Evolutionary conservation across 78 protist genomes (phyloP), one percentile per base, ranked within the genome.

Genomic region (Speleostelium caveatum): DNA sequence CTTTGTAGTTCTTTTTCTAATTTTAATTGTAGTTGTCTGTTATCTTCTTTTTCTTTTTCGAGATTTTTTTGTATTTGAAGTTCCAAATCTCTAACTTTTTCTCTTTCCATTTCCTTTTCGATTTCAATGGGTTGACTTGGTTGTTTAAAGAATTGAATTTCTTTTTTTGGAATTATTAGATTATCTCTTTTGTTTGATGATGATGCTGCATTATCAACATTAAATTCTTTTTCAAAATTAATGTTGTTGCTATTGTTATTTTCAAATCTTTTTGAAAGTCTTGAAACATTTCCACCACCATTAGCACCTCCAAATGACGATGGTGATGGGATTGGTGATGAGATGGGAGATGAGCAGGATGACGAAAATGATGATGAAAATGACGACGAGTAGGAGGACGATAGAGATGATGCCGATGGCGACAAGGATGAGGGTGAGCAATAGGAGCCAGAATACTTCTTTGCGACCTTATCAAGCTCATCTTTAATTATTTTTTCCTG

Each of bases 231-330:
- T 45, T 45, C 53, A 10, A 45, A 45, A 45, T 45, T 10, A 14
- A n/a, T n/a, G n/a, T n/a, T n/a, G n/a, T n/a, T n/a, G 1, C 2
- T 26, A n/a, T n/a, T 33, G 14, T 66, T 75, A 58, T 19, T 61
- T 39, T 75, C 86, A 66, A 80, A 80, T 80, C 77, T 80, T 49
- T 68, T 80, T 80, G 89, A 80, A 17, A 80, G 28, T 68, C 71
- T 66, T 33, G 39, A 39, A 30, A 68, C 89, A 63, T 33, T 30
- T 1, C 2, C 32, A n/a, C n/a, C n/a, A n/a, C n/a, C n/a, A n/a
- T n/a, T n/a, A n/a, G n/a, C n/a, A n/a, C n/a, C n/a, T 4, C 30
- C 4, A 73, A 24, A 2, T 38, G 67, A 63, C 1, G 69, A 60
- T 32, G 68, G 69, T 24, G 75, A 58, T 55, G 75, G 76, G 0